Conservation (phyloP, 129 eudicot genomes). For the Deinandra increscens region DNA sequence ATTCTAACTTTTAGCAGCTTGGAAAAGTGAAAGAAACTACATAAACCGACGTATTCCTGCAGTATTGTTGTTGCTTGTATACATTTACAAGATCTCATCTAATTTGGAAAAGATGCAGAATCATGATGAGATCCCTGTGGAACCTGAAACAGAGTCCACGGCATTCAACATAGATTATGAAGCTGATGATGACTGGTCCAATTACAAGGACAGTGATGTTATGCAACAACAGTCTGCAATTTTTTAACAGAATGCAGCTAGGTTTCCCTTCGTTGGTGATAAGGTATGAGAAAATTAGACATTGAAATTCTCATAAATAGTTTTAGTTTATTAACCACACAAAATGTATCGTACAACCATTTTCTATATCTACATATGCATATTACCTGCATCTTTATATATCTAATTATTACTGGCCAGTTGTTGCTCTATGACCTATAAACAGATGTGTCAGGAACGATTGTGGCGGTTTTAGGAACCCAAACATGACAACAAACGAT, state of each 20-base stretch:
- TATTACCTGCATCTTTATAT: too few relatives aligned
- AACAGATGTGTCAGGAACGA: too few relatives aligned
- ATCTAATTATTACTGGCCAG: too few relatives aligned
- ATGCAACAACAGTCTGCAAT: conserved; percentile 81
- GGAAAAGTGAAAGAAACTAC: conserved; percentile 14
- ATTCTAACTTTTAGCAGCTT: conserved; percentile 6
- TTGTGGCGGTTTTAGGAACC: too few relatives aligned
- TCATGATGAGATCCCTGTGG: conserved; percentile 50
- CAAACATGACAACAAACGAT: too few relatives aligned
- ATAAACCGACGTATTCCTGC: conserved; percentile 4
- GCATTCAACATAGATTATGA: conserved; percentile 41
- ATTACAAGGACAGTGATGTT: conserved; percentile 73
- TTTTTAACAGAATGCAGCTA: conserved; percentile 64
- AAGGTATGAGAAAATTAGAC: conserved; percentile 42
- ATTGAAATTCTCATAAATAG: too few relatives aligned
- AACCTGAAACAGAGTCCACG: conserved; percentile 42
- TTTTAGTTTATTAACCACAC: too few relatives aligned
- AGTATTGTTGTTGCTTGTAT: conserved; percentile 15
- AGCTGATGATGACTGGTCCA: conserved; percentile 62
- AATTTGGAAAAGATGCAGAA: conserved; percentile 51
- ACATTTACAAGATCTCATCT: conserved; percentile 15
- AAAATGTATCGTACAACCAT: too few relatives aligned
- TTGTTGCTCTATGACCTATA: too few relatives aligned
- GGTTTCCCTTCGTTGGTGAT: conserved; percentile 70
- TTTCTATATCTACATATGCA: too few relatives aligned